Evolutionary conservation across 1,284 basidiomycete genomes (phyloP).

Genomic region (Macrocystidia cucumis): DNA sequence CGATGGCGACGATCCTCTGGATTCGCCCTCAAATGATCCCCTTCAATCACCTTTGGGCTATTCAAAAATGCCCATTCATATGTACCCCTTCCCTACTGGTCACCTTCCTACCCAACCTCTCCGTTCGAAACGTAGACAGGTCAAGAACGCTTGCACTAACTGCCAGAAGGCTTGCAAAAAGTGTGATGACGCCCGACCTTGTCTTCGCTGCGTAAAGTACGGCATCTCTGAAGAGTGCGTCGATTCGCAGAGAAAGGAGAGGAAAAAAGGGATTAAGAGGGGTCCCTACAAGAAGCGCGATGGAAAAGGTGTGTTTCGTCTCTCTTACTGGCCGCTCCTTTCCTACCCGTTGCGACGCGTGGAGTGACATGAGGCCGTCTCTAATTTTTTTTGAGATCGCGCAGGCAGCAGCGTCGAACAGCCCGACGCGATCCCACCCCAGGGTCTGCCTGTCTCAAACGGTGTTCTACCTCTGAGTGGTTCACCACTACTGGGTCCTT

Average conservation of each 20-base stretch:
- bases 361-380: slow-evolving; percentile 16
- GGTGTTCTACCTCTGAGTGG: slow-evolving; percentile 31
- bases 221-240: slow-evolving; percentile 74
- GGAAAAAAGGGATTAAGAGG: slow-evolving; percentile 80
- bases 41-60: slow-evolving; percentile 40
- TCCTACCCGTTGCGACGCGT: slow-evolving; percentile 15
- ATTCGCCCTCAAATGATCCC: slow-evolving; percentile 26
- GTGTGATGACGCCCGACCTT: slow-evolving; percentile 82
- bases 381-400: slow-evolving; percentile 39
- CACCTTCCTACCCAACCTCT: slow-evolving; percentile 33
- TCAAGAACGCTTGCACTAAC: slow-evolving; percentile 87
- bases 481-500: slow-evolving; percentile 33
- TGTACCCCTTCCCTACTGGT: slow-evolving; percentile 54
- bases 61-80: slow-evolving; percentile 51
- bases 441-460: slow-evolving; percentile 33
- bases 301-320: slow-evolving; percentile 59
- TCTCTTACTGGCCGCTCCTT: slow-evolving; percentile 5
- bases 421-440: slow-evolving; percentile 36
- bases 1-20: slow-evolving; percentile 30
- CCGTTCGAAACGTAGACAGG: slow-evolving; percentile 75
- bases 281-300: slow-evolving; percentile 92
- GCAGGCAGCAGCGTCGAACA: slow-evolving; percentile 47
- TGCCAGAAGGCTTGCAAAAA: slow-evolving; percentile 90
- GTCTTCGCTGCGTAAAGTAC: slow-evolving; percentile 82
- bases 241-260: slow-evolving; percentile 78